These are phyloP conservation scores for Recurvomyces mirabilis DNA, from an alignment of 495 filamentous ascomycete genomes.

Conservation along the genomic window DNA sequence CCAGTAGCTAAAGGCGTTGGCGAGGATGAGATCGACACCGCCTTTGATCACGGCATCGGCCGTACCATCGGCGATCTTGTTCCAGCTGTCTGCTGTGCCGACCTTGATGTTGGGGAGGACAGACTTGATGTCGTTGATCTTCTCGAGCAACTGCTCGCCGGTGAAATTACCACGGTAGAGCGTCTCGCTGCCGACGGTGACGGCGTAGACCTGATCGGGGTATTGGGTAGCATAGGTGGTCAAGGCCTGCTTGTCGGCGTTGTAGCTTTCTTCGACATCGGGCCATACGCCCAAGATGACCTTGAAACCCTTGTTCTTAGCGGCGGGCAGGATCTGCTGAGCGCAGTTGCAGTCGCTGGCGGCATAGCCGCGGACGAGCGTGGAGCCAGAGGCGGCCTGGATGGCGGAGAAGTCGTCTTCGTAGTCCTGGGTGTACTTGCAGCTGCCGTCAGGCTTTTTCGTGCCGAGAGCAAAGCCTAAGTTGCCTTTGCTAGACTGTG, in stretches of 20 bases:
- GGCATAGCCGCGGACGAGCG: constrained; percentile 60
- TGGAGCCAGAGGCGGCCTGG: constrained; percentile 33
- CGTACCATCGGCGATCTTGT: constrained; percentile 64
- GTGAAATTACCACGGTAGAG: constrained; percentile 66
- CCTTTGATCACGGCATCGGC: constrained; percentile 54
- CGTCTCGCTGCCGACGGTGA: constrained; percentile 69
- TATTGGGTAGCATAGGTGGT: constrained; percentile 39
- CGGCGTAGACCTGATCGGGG: constrained; percentile 52
- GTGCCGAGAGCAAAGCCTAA: constrained; percentile 47
- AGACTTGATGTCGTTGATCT: constrained; percentile 51
- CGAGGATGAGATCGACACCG: constrained; percentile 56
- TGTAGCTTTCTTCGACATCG: constrained; percentile 54
- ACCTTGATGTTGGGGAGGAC: constrained; percentile 43
- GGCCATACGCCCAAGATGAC: constrained; percentile 72
- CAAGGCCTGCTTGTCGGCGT: constrained; percentile 50
- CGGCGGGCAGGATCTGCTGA: constrained; percentile 57
- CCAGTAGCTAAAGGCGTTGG: constrained; percentile 83
- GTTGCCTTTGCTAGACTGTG: constrained; percentile 9
- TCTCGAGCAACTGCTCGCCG: constrained; percentile 46
- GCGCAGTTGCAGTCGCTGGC: constrained; percentile 57
- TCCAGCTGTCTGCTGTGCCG: constrained; percentile 75
- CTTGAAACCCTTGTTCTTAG: constrained; percentile 58
- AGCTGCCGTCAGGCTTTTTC: constrained; percentile 44
- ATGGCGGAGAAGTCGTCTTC: constrained; percentile 55
- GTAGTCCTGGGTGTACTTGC: constrained; percentile 57